phyloP scores from a whole-genome alignment of 257 asterid genomes.

The Fraxinus anomala region DNA sequence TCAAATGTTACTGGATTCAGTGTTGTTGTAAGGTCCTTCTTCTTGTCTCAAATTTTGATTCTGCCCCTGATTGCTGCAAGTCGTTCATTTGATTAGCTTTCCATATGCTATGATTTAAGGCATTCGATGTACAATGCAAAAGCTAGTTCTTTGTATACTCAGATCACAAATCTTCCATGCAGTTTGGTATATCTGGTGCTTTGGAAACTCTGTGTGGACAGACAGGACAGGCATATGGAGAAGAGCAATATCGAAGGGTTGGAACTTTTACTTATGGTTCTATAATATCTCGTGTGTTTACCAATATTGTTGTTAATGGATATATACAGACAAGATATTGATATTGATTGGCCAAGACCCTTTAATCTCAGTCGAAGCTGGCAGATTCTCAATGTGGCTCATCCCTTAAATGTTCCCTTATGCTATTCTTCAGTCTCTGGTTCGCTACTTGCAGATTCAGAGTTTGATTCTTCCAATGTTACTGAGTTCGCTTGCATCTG shows the following conservation, averaged over 20 bases:
- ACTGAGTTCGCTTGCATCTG: slow-evolving; percentile 28
- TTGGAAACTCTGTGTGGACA: slow-evolving; percentile 48
- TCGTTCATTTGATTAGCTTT: background rate
- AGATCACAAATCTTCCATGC: background rate
- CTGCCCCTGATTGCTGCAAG: background rate
- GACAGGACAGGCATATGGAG: slow-evolving; percentile 45
- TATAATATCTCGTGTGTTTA: slow-evolving; percentile 31
- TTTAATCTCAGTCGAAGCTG: slow-evolving; percentile 43
- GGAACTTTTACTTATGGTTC: slow-evolving; percentile 33
- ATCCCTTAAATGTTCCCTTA: slow-evolving; percentile 43
- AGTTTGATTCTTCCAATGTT: slow-evolving; percentile 49
- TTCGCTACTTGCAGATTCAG: slow-evolving; percentile 44
- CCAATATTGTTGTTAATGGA: slow-evolving; percentile 39
- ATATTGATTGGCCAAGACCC: slow-evolving; percentile 46
- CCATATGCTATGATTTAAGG: background rate
- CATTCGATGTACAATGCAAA: too few species aligned
- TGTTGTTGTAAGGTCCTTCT: slow-evolving; percentile 41
- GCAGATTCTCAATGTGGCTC: slow-evolving; percentile 31
- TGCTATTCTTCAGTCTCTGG: slow-evolving; percentile 42
- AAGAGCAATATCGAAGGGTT: slow-evolving; percentile 32
- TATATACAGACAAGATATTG: slow-evolving; percentile 35
- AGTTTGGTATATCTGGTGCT: slow-evolving; percentile 51
- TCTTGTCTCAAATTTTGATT: background rate
- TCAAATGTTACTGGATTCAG: slow-evolving; percentile 66
- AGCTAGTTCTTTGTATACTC: too few species aligned